These are phyloP conservation scores for Russula brevipes DNA, from an alignment of 768 basidiomycete genomes.

Conservation along the genomic window DNA sequence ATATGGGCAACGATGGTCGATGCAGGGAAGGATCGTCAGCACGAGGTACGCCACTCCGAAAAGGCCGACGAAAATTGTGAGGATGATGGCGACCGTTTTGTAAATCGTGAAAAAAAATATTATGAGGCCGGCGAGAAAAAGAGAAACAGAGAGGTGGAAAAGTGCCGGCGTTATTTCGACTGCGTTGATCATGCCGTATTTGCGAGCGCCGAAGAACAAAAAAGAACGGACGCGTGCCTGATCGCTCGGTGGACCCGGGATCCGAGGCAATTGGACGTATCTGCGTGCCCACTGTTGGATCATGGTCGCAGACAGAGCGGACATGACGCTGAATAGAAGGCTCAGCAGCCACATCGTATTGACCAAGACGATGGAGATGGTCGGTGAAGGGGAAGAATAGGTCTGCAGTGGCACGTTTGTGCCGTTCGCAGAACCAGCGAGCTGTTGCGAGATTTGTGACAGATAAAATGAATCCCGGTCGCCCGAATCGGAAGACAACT, in stretches of 20 bases:
- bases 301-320: no score
- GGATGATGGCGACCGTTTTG: slow-evolving; percentile 12
- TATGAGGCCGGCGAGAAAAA: no score
- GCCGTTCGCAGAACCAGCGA: not conserved
- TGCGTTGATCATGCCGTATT: slow-evolving; percentile 34
- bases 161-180: no score
- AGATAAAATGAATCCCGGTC: no score
- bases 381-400: no score
- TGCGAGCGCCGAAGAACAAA: slow-evolving; percentile 38
- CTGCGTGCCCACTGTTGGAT: no score
- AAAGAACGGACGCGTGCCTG: slow-evolving; percentile 31
- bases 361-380: slow-evolving; percentile 7
- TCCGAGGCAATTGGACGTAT: no score
- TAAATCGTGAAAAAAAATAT: slow-evolving; percentile 3
- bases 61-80: slow-evolving; percentile 4
- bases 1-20: slow-evolving; percentile 23
- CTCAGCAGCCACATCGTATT: slow-evolving; percentile 21
- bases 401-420: no score
- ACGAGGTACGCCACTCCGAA: slow-evolving; percentile 16
- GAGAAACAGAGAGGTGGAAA: no score
- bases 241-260: no score
- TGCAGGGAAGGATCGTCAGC: slow-evolving; percentile 21
- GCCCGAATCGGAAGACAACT: no score
- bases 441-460: slow-evolving; percentile 15
- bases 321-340: slow-evolving; percentile 1